These are phyloP conservation scores for Trichoderma reesei DNA, from an alignment of 495 filamentous ascomycete genomes.

Conservation along the genomic window DNA sequence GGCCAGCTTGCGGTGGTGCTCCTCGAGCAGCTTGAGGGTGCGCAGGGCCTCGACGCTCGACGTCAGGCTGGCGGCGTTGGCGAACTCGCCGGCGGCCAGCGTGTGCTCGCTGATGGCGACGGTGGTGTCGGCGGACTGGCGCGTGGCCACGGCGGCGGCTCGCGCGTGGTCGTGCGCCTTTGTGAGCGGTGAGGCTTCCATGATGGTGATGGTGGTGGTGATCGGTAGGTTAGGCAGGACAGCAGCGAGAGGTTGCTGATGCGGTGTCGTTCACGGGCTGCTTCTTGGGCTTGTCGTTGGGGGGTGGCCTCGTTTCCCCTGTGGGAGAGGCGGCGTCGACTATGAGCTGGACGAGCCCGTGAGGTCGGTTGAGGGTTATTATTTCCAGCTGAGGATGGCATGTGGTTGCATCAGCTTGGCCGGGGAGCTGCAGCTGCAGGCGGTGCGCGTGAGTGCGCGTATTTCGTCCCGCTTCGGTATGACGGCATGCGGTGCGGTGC, in stretches of 20 bases:
- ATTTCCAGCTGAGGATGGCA: no score
- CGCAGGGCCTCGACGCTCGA: slow-evolving; percentile 74
- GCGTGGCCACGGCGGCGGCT: slow-evolving; percentile 62
- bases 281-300: neutral
- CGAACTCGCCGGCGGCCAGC: slow-evolving; percentile 81
- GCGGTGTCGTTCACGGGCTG: slow-evolving; percentile 13
- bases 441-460: slow-evolving; percentile 1
- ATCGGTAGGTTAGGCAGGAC: no score
- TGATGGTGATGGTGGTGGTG: slow-evolving; percentile 16
- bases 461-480: neutral
- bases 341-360: neutral
- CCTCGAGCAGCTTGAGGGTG: slow-evolving; percentile 72
- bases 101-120: slow-evolving; percentile 81
- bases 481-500: neutral
- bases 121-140: slow-evolving; percentile 59
- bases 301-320: neutral
- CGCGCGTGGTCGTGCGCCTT: slow-evolving; percentile 79
- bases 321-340: neutral
- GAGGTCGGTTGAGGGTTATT: neutral
- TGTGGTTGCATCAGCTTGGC: no score
- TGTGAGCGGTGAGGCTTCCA: slow-evolving; percentile 36
- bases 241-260: no score
- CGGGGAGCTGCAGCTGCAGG: neutral
- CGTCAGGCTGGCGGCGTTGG: slow-evolving; percentile 65
- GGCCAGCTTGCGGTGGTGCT: slow-evolving; percentile 73